Percentiles rank a stretch among this genome's conserved stretches.
phyloP scores from a whole-genome alignment of 192 early-diverging fungal species.

The Physocladia obscura region DNA sequence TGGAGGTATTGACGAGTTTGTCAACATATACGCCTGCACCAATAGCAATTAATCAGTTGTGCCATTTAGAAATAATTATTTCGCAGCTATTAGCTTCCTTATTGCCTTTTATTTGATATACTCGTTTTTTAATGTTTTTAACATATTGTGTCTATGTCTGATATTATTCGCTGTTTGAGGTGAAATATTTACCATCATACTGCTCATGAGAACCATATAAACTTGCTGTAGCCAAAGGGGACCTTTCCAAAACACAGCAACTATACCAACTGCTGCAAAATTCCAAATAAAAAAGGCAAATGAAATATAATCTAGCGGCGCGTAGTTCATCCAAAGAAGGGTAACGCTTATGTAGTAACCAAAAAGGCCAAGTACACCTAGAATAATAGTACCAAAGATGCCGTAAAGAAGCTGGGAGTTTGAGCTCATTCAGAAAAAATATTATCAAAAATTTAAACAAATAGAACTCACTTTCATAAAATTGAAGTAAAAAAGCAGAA shows the following conservation, averaged over 20 bases:
- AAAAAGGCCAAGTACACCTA: slow-evolving; percentile 73
- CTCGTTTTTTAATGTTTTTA: no score
- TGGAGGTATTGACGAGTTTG: slow-evolving; percentile 57
- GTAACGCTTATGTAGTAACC: slow-evolving; percentile 59
- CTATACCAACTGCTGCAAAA: slow-evolving; percentile 65
- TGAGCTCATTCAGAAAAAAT: not conserved
- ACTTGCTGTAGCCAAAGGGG: slow-evolving; percentile 73
- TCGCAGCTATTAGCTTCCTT: no score
- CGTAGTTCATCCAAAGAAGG: slow-evolving; percentile 37
- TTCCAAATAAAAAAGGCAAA: slow-evolving; percentile 81
- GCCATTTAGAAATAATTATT: no score
- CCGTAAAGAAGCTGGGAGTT: slow-evolving; percentile 61
- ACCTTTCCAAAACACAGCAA: slow-evolving; percentile 81
- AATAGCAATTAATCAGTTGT: not conserved
- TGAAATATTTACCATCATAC: slow-evolving; percentile 65
- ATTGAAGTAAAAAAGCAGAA: slow-evolving; percentile 72
- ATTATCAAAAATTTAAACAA: not conserved
- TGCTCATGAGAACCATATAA: slow-evolving; percentile 77
- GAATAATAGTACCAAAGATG: slow-evolving; percentile 73
- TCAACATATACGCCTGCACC: slow-evolving; percentile 66
- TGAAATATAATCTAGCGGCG: slow-evolving; percentile 73
- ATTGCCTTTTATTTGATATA: no score
- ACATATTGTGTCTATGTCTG: slow-evolving; percentile 11
- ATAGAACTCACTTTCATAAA: slow-evolving; percentile 65
- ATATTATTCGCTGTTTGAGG: not conserved